Percentiles rank a stretch among this genome's conserved stretches.
Conservation (phyloP, 2,329 filamentous ascomycete genomes). For the Trichoderma simmonsii region DNA sequence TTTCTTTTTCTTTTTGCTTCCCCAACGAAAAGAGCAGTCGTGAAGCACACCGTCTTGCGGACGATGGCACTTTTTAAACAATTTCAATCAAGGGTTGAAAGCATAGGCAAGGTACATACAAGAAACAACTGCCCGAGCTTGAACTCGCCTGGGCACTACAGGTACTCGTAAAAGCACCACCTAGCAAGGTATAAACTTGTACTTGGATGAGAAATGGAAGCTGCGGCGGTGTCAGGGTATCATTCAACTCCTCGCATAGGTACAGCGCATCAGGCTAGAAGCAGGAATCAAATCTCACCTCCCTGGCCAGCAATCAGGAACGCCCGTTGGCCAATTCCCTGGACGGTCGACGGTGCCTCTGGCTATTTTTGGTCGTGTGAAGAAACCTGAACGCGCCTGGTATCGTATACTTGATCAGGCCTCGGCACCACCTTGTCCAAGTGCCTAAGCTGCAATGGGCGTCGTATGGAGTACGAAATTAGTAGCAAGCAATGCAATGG, state of each 20-base stretch:
- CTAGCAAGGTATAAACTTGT: background rate
- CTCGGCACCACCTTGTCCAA: background rate
- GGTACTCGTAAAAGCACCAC: background rate
- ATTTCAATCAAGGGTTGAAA: background rate
- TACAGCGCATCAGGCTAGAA: background rate
- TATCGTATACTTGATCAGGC: background rate
- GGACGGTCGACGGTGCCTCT: background rate
- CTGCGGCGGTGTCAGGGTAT: background rate
- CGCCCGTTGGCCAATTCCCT: slow-evolving; percentile 2
- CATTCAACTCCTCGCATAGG: background rate
- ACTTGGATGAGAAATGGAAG: background rate
- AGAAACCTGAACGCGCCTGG: background rate
- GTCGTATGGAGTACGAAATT: background rate
- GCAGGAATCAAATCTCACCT: background rate
- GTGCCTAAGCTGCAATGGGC: slow-evolving; percentile 1
- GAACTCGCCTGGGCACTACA: background rate
- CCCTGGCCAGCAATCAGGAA: background rate
- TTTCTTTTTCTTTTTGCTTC: background rate
- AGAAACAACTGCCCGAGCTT: background rate
- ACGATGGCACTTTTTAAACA: background rate
- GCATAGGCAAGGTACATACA: background rate
- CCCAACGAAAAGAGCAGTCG: background rate
- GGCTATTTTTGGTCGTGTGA: slow-evolving; percentile 6
- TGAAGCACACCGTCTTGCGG: background rate
- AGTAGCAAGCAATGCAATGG: background rate